Evolutionary conservation across 2,329 filamentous ascomycete genomes (phyloP).

Genomic region (Colletotrichum spaethianum): DNA sequence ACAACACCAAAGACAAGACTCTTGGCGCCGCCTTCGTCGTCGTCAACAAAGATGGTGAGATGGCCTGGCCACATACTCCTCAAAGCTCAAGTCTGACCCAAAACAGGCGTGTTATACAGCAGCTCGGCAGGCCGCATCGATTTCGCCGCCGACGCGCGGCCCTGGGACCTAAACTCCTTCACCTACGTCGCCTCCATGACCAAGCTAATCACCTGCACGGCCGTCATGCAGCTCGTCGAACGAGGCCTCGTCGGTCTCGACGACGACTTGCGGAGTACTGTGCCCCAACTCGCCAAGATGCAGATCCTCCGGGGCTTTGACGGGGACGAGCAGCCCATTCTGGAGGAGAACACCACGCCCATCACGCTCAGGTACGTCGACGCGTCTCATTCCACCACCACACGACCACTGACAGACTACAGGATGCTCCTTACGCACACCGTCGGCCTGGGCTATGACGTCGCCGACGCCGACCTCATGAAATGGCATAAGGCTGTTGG

Average conservation of each 20-base stretch:
- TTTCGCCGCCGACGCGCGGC: slow-evolving; percentile 47
- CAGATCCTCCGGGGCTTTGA: slow-evolving; percentile 57
- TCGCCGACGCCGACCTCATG: slow-evolving; percentile 54
- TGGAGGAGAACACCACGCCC: slow-evolving; percentile 53
- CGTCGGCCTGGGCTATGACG: slow-evolving; percentile 61
- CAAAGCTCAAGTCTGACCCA: neutral
- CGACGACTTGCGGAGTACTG: slow-evolving; percentile 51
- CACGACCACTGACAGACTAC: neutral
- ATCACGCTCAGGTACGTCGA: slow-evolving; percentile 55
- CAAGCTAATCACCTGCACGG: slow-evolving; percentile 57
- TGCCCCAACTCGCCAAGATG: slow-evolving; percentile 53
- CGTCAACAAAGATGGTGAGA: slow-evolving; percentile 50
- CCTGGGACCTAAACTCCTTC: slow-evolving; percentile 52
- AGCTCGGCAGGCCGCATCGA: slow-evolving; percentile 54
- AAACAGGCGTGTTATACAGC: slow-evolving; percentile 52
- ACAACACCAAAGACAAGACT: slow-evolving; percentile 50
- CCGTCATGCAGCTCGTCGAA: slow-evolving; percentile 58
- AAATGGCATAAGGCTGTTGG: slow-evolving; percentile 57
- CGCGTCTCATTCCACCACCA: neutral
- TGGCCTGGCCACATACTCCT: neutral
- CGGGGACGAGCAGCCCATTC: slow-evolving; percentile 51
- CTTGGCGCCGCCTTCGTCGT: slow-evolving; percentile 56
- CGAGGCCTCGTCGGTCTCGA: slow-evolving; percentile 52
- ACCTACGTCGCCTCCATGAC: slow-evolving; percentile 59
- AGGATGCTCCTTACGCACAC: slow-evolving; percentile 65